phyloP scores from a whole-genome alignment of 2,329 filamentous ascomycete species.

The Septoria petroselini region DNA sequence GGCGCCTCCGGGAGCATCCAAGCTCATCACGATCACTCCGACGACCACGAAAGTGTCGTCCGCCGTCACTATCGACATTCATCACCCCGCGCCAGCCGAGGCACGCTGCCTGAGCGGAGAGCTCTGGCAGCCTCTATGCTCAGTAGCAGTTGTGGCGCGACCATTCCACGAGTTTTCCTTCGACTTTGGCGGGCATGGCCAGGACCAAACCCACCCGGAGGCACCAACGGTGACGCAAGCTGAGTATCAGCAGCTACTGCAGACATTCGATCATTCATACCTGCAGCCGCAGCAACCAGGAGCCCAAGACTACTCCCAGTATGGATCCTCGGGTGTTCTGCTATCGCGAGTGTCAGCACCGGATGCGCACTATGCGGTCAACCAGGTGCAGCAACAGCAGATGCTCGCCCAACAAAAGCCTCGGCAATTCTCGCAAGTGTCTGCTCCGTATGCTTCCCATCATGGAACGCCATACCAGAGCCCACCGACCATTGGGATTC shows the following conservation, averaged over 20 bases:
- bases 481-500: slow-evolving; percentile 37
- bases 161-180: slow-evolving; percentile 47
- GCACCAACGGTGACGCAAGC: slow-evolving; percentile 26
- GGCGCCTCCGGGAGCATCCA: slow-evolving; percentile 15
- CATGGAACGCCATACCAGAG: slow-evolving; percentile 34
- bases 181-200: slow-evolving; percentile 43
- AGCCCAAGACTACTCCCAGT: slow-evolving; percentile 28
- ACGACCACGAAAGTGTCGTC: slow-evolving; percentile 22
- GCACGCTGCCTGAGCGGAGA: slow-evolving; percentile 50
- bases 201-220: slow-evolving; percentile 37
- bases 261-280: slow-evolving; percentile 16
- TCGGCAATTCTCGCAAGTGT: slow-evolving; percentile 27
- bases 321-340: slow-evolving; percentile 31
- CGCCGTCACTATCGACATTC: slow-evolving; percentile 28
- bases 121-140: slow-evolving; percentile 52
- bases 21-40: slow-evolving; percentile 21
- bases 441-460: slow-evolving; percentile 28
- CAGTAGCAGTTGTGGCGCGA: slow-evolving; percentile 51
- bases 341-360: slow-evolving; percentile 32
- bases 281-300: slow-evolving; percentile 15
- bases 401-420: slow-evolving; percentile 30
- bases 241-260: slow-evolving; percentile 32
- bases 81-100: slow-evolving; percentile 40
- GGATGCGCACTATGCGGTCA: slow-evolving; percentile 30
- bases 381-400: slow-evolving; percentile 24